phyloP scores from a whole-genome alignment of 805 yeast genomes.

The Candida maris region DNA sequence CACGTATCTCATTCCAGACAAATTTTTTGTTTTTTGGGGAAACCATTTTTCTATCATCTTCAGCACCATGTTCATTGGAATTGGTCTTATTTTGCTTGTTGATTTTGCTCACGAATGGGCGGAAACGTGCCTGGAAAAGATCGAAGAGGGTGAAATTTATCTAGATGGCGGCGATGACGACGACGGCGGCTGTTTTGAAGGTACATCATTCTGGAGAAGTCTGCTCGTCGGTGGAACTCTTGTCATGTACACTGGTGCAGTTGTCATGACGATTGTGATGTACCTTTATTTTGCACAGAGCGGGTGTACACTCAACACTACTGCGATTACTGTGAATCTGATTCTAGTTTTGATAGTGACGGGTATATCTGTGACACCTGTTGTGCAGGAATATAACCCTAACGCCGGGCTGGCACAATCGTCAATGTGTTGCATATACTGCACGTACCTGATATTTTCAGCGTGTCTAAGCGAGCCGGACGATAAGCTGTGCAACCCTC shows the following conservation, averaged over 20 bases:
- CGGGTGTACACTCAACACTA: constrained; percentile 85
- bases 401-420: constrained; percentile 96
- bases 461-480: constrained; percentile 98
- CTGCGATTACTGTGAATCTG: constrained; percentile 78
- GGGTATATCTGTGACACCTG: constrained; percentile 70
- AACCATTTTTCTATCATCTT: constrained; percentile 82
- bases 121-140: constrained; percentile 86
- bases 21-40: constrained; percentile 85
- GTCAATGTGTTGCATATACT: constrained; percentile 91
- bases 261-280: constrained; percentile 74
- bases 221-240: constrained; percentile 83
- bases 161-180: constrained; percentile 44
- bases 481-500: constrained; percentile 86
- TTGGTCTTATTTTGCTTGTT: constrained; percentile 85
- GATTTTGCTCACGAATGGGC: constrained; percentile 99
- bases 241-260: constrained; percentile 72
- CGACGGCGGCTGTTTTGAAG: constrained; percentile 31
- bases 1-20: constrained; percentile 81
- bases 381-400: constrained; percentile 87
- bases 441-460: constrained; percentile 84
- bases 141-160: constrained; percentile 69
- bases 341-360: constrained; percentile 63
- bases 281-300: constrained; percentile 74
- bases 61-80: constrained; percentile 80
- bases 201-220: constrained; percentile 68